Base-by-base conservation (phyloP, 129 eudicot species). In the Pulicaria dysenterica region DNA sequence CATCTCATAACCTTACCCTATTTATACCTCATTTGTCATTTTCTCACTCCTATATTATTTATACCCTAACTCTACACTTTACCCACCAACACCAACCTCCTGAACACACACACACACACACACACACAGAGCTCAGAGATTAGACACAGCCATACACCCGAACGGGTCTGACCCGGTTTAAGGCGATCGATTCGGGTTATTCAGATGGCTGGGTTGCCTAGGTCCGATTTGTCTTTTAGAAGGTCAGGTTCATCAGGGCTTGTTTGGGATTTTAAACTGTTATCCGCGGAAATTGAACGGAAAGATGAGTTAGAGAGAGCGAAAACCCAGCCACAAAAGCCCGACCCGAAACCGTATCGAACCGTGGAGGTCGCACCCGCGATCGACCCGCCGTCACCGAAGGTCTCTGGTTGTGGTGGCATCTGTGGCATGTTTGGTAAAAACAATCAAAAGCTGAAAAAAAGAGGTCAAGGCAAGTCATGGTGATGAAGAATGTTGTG, bases 241-340 rank as follows among this genome's bases (percentile, higher is more conserved):
- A 69, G 96, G 73, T 84, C 86, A 60, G 92, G 96, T 13, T 89
- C 96, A 39, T 89, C 96, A 37, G 96, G 96, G 13, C 54, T 82
- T 40, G 83, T 89, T 7, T 89, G 92, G 92, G 96, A 89, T 55
- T 88, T 86, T 74, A 86, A 84, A 56, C 31, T 79, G 6, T 73
- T 81, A 49, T 85, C 91, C 0, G 96, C 79, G 3, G 96, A 84
- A 38, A 37, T 81, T 56, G 86, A 78, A 73, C 79, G 75, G 9
- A 77, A 65, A 73, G 82, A 73, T 31, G 83, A 72, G 19, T 56
- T 58, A 39, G 58, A 77, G 15, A 64, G 19, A 24, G 60, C 19
- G 41, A 80, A 56, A 46, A 42, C 76, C 16, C 67, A 56, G 37
- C 24, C 17, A 49, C 58, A 49, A 75, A 60, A 44, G 47, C n/a